These are phyloP conservation scores for Babesia gibsoni DNA, from an alignment of 169 alveolate genomes.

Conservation along the genomic window DNA sequence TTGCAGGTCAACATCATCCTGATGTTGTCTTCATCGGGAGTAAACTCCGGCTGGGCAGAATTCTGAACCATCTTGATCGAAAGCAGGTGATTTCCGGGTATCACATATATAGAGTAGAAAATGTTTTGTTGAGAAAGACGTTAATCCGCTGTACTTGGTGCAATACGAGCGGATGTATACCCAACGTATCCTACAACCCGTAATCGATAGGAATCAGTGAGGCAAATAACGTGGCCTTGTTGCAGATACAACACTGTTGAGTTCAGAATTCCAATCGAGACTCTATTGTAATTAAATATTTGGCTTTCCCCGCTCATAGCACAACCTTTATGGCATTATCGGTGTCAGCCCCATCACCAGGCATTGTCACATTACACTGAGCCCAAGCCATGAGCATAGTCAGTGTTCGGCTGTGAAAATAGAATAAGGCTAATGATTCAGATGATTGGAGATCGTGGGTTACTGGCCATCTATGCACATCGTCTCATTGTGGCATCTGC, in stretches of 20 bases:
- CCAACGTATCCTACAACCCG: conserved; percentile 12
- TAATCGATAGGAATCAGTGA: background rate
- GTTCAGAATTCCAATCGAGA: background rate
- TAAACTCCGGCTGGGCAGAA: conserved; percentile 39
- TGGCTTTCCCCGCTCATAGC: no score
- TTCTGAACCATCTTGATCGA: conserved; percentile 24
- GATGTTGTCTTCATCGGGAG: conserved; percentile 69
- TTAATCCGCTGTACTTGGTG: background rate
- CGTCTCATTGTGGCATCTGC: no score
- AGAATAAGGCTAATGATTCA: no score
- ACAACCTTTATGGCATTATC: background rate
- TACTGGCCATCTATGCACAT: no score
- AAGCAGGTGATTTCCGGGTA: background rate
- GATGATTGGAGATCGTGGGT: no score
- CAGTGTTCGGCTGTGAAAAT: no score
- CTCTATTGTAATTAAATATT: no score
- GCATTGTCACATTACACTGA: no score
- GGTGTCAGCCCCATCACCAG: background rate
- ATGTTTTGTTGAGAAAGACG: no score
- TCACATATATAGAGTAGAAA: background rate
- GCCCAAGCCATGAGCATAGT: no score
- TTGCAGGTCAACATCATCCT: conserved; percentile 67
- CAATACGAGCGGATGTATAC: conserved; percentile 12
- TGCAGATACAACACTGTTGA: background rate
- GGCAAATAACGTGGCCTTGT: background rate